Base-by-base conservation (phyloP, 2,329 filamentous ascomycete genomes). In the Trichoderma pleuroti region DNA sequence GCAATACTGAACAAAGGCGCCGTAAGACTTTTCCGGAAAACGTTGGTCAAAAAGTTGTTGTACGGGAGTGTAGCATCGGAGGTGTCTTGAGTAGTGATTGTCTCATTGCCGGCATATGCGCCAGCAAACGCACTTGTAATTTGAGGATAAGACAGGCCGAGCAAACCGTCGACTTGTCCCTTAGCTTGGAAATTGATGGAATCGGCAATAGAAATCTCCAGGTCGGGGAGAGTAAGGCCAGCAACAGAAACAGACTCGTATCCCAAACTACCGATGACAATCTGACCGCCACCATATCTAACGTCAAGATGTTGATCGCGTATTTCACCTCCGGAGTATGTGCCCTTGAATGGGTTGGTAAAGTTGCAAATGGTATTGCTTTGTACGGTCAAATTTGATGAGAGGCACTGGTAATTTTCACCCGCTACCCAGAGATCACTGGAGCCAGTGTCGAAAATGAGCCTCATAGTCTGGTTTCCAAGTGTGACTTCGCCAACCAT, bases 361-460 rank as follows among this genome's bases (percentile, higher is more conserved):
- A 62, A 42, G 4, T 62, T 42, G 59, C 59, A 62, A 10, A 42
- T 5, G 1, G 0, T 4, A 36, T 1, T 62, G 34, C 34, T 42
- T 46, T 42, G 34, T 8, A 42, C 4, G 0, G 59, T 62, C 2
- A 26, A 1, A n/a, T 62, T 62, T 11, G 59, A 0, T n/a, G 34
- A 28, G 34, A 62, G 1, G 5, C 59, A 62, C 7, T 26, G 34
- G 36, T 4, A 62, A 8, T 62, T 16, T 16, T 62, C 34, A 0
- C 34, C 59, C 14, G 59, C 1, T 7, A 62, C 3, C 59, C 59
- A 62, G 24, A 62, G 59, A 42, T 62, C 59, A 12, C 59, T 62
- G 12, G 59, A 62, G 1, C 59, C 59, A n/a, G 59, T 62, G 4
- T 62, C 59, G 16, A 62, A 42, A 30, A 62, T 62, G 59, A 62